Percentiles rank a stretch among this genome's conserved stretches.
These are phyloP conservation scores for Neurospora sp. DNA, from an alignment of 495 filamentous ascomycete species.

Conservation along the genomic window DNA sequence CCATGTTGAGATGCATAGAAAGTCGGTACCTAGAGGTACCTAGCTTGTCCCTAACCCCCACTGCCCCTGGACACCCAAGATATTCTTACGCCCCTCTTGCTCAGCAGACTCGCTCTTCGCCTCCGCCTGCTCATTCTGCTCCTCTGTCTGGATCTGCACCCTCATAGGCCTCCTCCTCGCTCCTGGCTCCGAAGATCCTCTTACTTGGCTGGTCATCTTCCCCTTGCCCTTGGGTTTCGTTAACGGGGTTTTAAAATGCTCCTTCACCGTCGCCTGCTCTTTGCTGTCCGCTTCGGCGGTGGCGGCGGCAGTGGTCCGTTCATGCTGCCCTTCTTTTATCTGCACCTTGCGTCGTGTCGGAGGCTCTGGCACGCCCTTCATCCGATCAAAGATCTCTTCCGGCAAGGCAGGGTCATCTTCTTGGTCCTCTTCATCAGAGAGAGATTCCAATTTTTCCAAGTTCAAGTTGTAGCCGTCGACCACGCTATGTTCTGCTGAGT, in stretches of 20 bases:
- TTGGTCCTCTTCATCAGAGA: neutral
- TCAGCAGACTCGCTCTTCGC: too few species aligned
- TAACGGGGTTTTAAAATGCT: neutral
- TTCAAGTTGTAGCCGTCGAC: neutral
- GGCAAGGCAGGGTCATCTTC: neutral
- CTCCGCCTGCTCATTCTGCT: too few species aligned
- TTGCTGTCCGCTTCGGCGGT: neutral
- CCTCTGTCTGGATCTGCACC: neutral
- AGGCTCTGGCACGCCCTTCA: neutral
- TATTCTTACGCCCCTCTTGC: too few species aligned
- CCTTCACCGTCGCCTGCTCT: neutral
- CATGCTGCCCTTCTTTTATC: neutral
- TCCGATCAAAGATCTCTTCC: neutral
- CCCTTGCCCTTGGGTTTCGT: neutral
- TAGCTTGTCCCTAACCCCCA: too few species aligned
- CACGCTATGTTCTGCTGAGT: neutral
- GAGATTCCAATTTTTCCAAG: neutral
- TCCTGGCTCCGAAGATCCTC: neutral
- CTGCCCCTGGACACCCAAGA: too few species aligned
- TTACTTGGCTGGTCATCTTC: neutral
- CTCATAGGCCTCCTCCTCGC: neutral
- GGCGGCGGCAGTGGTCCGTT: neutral
- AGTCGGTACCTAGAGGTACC: too few species aligned
- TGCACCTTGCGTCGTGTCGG: neutral
- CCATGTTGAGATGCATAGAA: too few species aligned